Percentiles rank a stretch among this genome's conserved stretches.
Evolutionary conservation across 2,329 filamentous ascomycete genomes (phyloP).

Genomic region (Atkinsonella texensis): DNA sequence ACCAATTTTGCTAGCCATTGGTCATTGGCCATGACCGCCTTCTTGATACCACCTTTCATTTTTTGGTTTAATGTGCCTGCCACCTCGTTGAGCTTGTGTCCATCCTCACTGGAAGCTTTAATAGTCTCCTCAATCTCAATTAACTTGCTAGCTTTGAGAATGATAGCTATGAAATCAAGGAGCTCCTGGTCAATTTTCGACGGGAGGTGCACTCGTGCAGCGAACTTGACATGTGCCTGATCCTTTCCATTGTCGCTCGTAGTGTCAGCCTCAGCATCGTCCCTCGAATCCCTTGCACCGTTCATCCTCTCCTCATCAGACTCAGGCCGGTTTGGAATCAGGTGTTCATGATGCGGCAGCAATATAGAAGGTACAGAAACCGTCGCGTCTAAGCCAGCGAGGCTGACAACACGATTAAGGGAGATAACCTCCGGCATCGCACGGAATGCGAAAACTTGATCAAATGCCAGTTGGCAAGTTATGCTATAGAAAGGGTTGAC

Average conservation of each 20-base stretch:
- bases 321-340: neutral
- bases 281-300: neutral
- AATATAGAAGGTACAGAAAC: slow-evolving; percentile 1
- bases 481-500: neutral
- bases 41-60: slow-evolving; percentile 38
- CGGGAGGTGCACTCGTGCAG: slow-evolving; percentile 3
- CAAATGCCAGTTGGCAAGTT: slow-evolving; percentile 2
- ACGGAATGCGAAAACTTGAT: slow-evolving; percentile 1
- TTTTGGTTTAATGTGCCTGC: slow-evolving; percentile 24
- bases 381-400: slow-evolving; percentile 2
- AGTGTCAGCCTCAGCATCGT: neutral
- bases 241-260: neutral
- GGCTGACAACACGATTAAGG: slow-evolving; percentile 1
- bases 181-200: slow-evolving; percentile 4
- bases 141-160: slow-evolving; percentile 6
- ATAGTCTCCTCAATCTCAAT: slow-evolving; percentile 3
- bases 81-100: slow-evolving; percentile 3
- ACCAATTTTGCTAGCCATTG: slow-evolving; percentile 5
- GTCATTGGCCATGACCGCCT: slow-evolving; percentile 15
- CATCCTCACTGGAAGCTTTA: neutral
- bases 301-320: too few relatives aligned
- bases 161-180: slow-evolving; percentile 4
- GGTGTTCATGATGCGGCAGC: slow-evolving; percentile 6
- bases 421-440: neutral
- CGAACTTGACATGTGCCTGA: neutral